A percentile compares a stretch with the other conserved stretches of the same genome.
These are phyloP conservation scores for Drechslerella dactyloides DNA, from an alignment of 2,329 filamentous ascomycete genomes.

Conservation along the genomic window DNA sequence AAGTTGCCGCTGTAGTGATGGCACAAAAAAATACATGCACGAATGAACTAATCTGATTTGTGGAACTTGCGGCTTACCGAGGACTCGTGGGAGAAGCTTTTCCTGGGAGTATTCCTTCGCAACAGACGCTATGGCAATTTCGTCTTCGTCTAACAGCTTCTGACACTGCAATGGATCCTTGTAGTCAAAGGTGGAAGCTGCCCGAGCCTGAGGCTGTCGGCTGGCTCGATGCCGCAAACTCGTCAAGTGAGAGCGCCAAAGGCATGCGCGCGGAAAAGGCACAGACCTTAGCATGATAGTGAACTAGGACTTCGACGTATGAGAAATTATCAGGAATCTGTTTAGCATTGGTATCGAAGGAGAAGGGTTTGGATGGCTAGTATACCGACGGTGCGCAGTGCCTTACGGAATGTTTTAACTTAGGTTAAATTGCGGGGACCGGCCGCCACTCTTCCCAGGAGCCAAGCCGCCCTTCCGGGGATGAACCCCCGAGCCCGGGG, in stretches of 20 bases:
- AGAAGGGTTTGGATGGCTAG: too few species aligned
- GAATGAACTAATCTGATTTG: too few species aligned
- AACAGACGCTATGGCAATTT: constrained; percentile 85
- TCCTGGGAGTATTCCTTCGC: constrained; percentile 95
- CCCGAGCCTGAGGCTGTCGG: constrained; percentile 6
- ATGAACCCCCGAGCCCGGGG: too few species aligned
- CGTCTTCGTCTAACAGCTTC: constrained; percentile 84
- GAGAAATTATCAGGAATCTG: too few species aligned
- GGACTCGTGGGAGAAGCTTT: constrained; percentile 78
- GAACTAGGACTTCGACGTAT: too few species aligned
- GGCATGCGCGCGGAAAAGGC: not conserved
- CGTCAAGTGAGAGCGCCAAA: not conserved
- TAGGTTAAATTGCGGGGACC: not conserved
- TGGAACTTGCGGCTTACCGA: constrained; percentile 71
- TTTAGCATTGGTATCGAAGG: too few species aligned
- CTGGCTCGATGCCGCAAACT: not conserved
- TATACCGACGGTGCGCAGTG: too few species aligned
- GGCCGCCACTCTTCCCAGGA: not conserved
- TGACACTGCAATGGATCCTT: constrained; percentile 80
- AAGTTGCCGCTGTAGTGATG: too few species aligned
- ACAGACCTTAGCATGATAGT: not conserved
- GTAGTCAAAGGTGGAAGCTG: constrained; percentile 73
- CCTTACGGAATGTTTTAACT: too few species aligned
- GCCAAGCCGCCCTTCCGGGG: too few species aligned
- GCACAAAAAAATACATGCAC: too few species aligned